Percentiles rank a stretch among this genome's conserved stretches.
phyloP scores from a whole-genome alignment of 2,329 filamentous ascomycete species.

The Graphilbum ipis-grandicollis region DNA sequence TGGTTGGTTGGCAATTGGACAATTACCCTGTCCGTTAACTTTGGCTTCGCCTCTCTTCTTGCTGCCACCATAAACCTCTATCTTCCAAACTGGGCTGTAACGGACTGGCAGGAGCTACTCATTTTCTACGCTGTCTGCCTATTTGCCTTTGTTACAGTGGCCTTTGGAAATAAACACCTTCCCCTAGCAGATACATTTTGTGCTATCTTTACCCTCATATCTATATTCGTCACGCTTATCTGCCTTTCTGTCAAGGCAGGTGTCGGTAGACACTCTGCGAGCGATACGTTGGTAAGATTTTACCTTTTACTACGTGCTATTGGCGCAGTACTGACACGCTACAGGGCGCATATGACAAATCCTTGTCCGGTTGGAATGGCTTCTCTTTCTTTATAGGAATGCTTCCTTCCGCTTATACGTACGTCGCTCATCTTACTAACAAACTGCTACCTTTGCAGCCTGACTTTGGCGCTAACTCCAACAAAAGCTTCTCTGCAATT shows the following conservation, averaged over 20 bases:
- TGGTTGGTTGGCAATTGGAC: conserved; percentile 68
- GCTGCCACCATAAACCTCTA: conserved; percentile 40
- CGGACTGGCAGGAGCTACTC: conserved; percentile 3
- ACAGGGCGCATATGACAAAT: conserved; percentile 3
- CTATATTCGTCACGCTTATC: conserved; percentile 28
- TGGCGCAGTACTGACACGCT: too few species aligned
- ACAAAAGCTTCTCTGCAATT: conserved; percentile 5
- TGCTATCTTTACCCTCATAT: conserved; percentile 26
- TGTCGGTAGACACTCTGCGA: conserved; percentile 1
- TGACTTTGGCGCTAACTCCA: too few species aligned
- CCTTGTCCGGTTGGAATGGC: conserved; percentile 23
- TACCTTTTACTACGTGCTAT: too few species aligned
- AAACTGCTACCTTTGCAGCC: too few species aligned
- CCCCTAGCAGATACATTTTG: conserved; percentile 26
- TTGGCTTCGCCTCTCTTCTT: conserved; percentile 53
- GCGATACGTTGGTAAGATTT: not conserved
- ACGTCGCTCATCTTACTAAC: not conserved
- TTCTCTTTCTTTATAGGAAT: conserved; percentile 7
- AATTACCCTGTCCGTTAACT: conserved; percentile 70
- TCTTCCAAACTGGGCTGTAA: conserved; percentile 15
- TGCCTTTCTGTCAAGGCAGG: conserved; percentile 28
- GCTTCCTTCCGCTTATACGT: conserved; percentile 4
- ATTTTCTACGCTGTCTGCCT: conserved; percentile 7
- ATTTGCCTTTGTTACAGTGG: conserved; percentile 2
- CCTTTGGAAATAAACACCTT: conserved; percentile 26